These are phyloP conservation scores for Chrysopogon serrulatus DNA, from an alignment of 176 grass and related monocot genomes.

Conservation along the genomic window DNA sequence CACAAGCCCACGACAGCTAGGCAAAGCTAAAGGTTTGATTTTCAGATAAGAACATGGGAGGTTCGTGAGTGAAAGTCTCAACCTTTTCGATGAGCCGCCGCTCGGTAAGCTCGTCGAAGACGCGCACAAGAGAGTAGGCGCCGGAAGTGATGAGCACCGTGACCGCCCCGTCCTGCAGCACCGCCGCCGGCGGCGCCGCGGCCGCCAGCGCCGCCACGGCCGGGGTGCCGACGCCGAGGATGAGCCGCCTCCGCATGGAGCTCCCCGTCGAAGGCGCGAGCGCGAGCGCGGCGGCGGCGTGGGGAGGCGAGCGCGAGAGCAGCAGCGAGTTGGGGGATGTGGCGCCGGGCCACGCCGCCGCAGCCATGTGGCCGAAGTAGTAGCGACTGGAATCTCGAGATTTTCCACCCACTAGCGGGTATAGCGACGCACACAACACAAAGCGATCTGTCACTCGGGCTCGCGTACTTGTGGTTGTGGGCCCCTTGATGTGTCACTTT, in stretches of 20 bases:
- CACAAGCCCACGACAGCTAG: not conserved
- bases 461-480: not conserved
- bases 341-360: not conserved
- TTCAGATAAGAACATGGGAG: not conserved
- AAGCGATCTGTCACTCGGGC: not conserved
- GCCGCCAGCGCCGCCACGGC: conserved; percentile 30
- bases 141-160: conserved; percentile 45
- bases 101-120: conserved; percentile 62
- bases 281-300: not conserved
- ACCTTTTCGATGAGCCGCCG: conserved; percentile 77
- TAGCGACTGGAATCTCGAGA: not conserved
- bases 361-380: not conserved
- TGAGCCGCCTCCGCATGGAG: conserved; percentile 10
- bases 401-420: not conserved
- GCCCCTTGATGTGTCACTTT: not conserved
- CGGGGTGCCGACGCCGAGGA: conserved; percentile 14
- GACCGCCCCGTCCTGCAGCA: conserved; percentile 53
- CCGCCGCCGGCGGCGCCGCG: not conserved
- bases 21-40: not conserved
- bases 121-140: conserved; percentile 67
- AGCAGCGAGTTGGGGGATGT: conserved; percentile 15
- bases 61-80: not conserved
- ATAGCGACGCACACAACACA: not conserved
- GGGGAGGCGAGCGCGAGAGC: not conserved
- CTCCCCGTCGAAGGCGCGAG: not conserved